phyloP scores from a whole-genome alignment of 129 eudicot genomes.

The Chrysanthemum seticuspe region DNA sequence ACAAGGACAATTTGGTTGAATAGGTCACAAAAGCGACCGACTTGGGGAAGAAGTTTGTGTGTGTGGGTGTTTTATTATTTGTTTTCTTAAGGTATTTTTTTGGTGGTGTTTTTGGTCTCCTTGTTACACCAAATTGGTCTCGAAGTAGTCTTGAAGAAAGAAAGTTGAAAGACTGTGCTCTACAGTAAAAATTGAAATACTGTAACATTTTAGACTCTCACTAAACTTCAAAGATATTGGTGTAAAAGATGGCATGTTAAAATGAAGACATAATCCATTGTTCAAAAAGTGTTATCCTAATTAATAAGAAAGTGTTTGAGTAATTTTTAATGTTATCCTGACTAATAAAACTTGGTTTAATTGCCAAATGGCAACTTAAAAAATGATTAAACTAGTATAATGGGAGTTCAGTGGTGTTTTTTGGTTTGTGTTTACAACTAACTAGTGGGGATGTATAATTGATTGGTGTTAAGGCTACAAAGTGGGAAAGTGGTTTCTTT shows the following conservation, averaged over 20 bases:
- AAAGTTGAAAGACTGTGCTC: background rate
- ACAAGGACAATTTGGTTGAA: too few relatives aligned
- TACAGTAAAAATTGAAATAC: too few relatives aligned
- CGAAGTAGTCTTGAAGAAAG: too few relatives aligned
- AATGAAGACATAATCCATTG: slow-evolving; percentile 34
- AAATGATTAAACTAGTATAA: slow-evolving; percentile 17
- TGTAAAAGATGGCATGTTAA: slow-evolving; percentile 3
- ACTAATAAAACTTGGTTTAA: slow-evolving; percentile 28
- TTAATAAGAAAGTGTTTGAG: slow-evolving; percentile 16
- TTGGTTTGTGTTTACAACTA: slow-evolving; percentile 27
- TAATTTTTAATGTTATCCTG: slow-evolving; percentile 23
- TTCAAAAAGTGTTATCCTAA: slow-evolving; percentile 23
- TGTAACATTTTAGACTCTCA: slow-evolving; percentile 3
- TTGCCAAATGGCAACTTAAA: slow-evolving; percentile 23
- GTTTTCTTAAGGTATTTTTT: too few relatives aligned
- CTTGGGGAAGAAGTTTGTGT: too few relatives aligned
- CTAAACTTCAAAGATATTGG: slow-evolving; percentile 23
- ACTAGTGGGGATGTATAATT: slow-evolving; percentile 28
- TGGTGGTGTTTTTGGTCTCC: too few relatives aligned
- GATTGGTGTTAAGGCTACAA: slow-evolving; percentile 15
- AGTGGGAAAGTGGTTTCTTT: slow-evolving; percentile 30
- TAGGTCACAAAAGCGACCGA: too few relatives aligned
- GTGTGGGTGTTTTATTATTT: too few relatives aligned
- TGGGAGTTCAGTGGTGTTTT: slow-evolving; percentile 35
- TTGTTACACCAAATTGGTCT: too few relatives aligned